Conservation (phyloP, 352 stramenopile genomes). For the Phytophthora europaea region DNA sequence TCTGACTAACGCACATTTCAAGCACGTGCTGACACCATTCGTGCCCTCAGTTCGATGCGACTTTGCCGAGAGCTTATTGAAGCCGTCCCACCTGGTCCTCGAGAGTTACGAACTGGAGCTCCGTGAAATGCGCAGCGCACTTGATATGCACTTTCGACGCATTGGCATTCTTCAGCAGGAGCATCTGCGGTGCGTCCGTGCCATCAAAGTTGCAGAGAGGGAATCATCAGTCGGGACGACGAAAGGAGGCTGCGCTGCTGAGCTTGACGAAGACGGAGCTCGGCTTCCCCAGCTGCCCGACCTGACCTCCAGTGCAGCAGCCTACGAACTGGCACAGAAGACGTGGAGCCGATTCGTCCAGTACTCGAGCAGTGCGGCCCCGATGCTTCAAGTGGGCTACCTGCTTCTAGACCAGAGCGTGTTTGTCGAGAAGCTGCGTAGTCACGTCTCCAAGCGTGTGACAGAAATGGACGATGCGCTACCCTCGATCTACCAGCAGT, state of each 20-base stretch:
- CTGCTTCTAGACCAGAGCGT: conserved; percentile 65
- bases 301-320: conserved; percentile 34
- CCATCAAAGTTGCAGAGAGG: conserved; percentile 46
- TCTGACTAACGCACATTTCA: conserved; percentile 41
- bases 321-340: conserved; percentile 52
- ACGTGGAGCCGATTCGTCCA: conserved; percentile 50
- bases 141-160: conserved; percentile 46
- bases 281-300: conserved; percentile 29
- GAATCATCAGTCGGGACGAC: conserved; percentile 11
- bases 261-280: conserved; percentile 21
- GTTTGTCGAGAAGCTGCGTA: conserved; percentile 47
- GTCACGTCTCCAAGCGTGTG: conserved; percentile 44
- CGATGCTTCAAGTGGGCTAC: conserved; percentile 57
- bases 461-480: conserved; percentile 52
- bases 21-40: conserved; percentile 51
- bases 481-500: conserved; percentile 61
- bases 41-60: conserved; percentile 31
- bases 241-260: background rate
- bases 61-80: conserved; percentile 38
- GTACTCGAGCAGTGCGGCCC: conserved; percentile 43
- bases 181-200: conserved; percentile 44
- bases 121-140: conserved; percentile 30
- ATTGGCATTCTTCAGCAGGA: conserved; percentile 43
- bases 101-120: conserved; percentile 30
- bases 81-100: conserved; percentile 42